phyloP scores from a whole-genome alignment of 345 rosid species.

The Gossypium thurberi region DNA sequence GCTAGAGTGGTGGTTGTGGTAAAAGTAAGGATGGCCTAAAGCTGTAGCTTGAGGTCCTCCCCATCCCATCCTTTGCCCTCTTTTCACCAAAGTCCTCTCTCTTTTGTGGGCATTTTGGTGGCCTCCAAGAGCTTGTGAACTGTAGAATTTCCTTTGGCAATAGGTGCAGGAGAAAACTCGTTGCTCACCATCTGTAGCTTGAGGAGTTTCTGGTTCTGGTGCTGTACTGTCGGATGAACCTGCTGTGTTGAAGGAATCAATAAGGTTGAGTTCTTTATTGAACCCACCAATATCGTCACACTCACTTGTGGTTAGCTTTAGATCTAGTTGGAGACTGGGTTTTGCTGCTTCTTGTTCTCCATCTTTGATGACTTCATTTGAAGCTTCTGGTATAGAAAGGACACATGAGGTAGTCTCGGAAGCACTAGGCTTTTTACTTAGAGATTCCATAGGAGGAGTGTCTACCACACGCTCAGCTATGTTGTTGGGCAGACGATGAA shows the following conservation, averaged over 20 bases:
- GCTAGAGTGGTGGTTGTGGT: constrained; percentile 31
- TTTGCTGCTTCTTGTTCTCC: constrained; percentile 17
- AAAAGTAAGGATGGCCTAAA: constrained; percentile 46
- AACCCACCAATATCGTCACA: constrained; percentile 20
- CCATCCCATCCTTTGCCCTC: constrained; percentile 42
- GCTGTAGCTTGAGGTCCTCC: constrained; percentile 27
- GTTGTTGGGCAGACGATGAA: constrained; percentile 12
- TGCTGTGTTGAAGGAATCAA: constrained; percentile 33
- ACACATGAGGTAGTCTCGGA: constrained; percentile 24
- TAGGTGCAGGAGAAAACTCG: constrained; percentile 78
- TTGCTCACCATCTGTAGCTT: constrained; percentile 29
- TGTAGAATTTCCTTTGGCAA: constrained; percentile 79
- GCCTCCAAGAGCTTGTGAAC: constrained; percentile 90
- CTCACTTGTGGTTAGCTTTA: constrained; percentile 27
- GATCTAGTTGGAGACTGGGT: constrained; percentile 27
- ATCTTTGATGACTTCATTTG: constrained; percentile 23
- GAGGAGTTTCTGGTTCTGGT: constrained; percentile 26
- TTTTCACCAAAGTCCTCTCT: constrained; percentile 74
- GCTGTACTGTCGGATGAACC: constrained; percentile 20
- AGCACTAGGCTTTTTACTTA: constrained; percentile 17
- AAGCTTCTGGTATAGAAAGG: neutral
- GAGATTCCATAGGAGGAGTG: constrained; percentile 33
- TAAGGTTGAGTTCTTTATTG: constrained; percentile 62
- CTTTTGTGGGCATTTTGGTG: constrained; percentile 89
- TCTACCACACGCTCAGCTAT: neutral